A percentile compares a stretch with the other conserved stretches of the same genome.
Conservation (phyloP, 768 basidiomycete genomes). For the Coprinellus micaceus region DNA sequence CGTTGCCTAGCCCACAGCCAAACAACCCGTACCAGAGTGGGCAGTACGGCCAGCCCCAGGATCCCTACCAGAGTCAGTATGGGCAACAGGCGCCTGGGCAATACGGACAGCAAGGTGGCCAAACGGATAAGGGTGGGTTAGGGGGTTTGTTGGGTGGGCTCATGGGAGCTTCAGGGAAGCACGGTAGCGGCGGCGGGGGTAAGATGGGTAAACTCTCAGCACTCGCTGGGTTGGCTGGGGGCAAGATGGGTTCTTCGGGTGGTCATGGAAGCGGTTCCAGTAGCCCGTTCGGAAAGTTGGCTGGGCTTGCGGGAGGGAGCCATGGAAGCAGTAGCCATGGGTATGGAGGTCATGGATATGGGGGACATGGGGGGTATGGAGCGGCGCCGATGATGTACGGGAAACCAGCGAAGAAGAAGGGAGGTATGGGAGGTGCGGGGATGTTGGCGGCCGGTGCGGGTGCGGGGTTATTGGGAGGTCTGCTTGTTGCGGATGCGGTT, state of each 20-base stretch:
- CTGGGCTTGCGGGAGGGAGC: slow-evolving; percentile 15
- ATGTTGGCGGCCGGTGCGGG: slow-evolving; percentile 43
- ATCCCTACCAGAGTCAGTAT: neutral
- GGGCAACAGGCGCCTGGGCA: neutral
- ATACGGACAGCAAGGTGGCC: slow-evolving; percentile 6
- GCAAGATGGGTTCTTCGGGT: too few species aligned
- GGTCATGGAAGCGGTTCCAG: slow-evolving; percentile 16
- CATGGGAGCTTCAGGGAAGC: slow-evolving; percentile 6
- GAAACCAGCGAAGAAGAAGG: slow-evolving; percentile 39
- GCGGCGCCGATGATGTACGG: slow-evolving; percentile 16
- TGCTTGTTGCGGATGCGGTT: slow-evolving; percentile 47
- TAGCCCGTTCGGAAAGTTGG: slow-evolving; percentile 12
- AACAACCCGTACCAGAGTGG: slow-evolving; percentile 7
- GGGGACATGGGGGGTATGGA: slow-evolving; percentile 21
- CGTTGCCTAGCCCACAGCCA: neutral
- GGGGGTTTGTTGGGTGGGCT: slow-evolving; percentile 1
- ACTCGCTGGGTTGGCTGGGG: too few species aligned
- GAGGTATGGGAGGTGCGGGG: slow-evolving; percentile 37
- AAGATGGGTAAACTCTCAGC: too few species aligned
- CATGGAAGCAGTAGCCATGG: slow-evolving; percentile 5
- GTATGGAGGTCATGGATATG: slow-evolving; percentile 7
- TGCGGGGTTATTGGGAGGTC: slow-evolving; percentile 65
- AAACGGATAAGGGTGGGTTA: neutral
- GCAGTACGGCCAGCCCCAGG: too few species aligned
- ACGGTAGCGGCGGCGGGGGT: slow-evolving; percentile 4